Evolutionary conservation across 192 early-diverging fungal genomes (phyloP), one percentile per base, ranked within the genome.

Genomic region (Gamsiella multidivaricata): DNA sequence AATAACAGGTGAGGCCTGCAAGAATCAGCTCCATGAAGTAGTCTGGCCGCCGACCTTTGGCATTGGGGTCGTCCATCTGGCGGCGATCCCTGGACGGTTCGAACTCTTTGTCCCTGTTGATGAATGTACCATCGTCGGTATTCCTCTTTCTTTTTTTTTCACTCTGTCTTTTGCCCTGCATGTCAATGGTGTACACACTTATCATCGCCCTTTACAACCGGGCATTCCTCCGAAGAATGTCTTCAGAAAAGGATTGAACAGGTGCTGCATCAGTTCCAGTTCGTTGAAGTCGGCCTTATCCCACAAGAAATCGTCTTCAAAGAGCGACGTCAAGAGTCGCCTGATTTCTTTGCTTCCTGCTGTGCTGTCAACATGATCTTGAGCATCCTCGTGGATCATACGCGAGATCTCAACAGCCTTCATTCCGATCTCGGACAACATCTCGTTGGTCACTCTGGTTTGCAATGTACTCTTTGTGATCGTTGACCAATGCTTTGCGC

Each of bases 241-340:
- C 37, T 58, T 58, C 55, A 58, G 26, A 58, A 58, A 55, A 36
- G 55, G 34, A 42, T 42, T 41, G 55, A 58, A 58, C 22, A 58
- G 55, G 37, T 58, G 55, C 37, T 58, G 55, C 55, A 41, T 7
- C 37, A 58, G 55, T 14, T 58, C 55, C 37, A 42, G 22, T 25
- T 58, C 55, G 37, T 58, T 58, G 55, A 58, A 58, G 55, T 58
- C 55, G 20, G 18, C 37, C 37, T 42, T 58, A 23, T 58, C 20
- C 55, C 37, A 42, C 36, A 58, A 42, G 31, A 58, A 58, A 58
- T 58, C 55, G 55, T 58, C 55, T 41, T 58, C 55, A 58, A 58
- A 58, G 15, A 58, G 37, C n/a, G 55, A 58, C 55, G 55, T 41
- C 55, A 58, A 58, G 36, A 58, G 55, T 42, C 55, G 33, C 14